These are phyloP conservation scores for Aspergillus sp. DNA, from an alignment of 2,329 filamentous ascomycete genomes.

Conservation along the genomic window DNA sequence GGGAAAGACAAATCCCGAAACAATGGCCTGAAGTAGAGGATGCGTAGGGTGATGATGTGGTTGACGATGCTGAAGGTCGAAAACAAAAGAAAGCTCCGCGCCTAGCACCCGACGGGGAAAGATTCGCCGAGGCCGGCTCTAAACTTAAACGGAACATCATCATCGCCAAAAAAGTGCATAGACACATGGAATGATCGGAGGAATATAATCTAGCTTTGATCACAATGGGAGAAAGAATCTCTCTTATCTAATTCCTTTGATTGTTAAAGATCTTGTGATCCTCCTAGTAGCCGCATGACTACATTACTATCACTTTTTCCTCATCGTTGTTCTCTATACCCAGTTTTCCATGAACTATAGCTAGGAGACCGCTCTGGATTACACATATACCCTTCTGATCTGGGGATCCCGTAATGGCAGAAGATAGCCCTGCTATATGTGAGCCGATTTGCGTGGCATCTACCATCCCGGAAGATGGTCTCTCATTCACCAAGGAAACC, in stretches of 20 bases:
- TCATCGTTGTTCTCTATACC: no score
- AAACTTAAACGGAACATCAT: conserved; percentile 9
- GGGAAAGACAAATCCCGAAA: neutral
- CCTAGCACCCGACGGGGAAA: conserved; percentile 14
- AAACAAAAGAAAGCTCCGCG: conserved; percentile 4
- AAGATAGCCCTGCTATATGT: conserved; percentile 2
- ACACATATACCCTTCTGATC: neutral
- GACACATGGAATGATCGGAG: neutral
- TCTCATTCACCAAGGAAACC: neutral
- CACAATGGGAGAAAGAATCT: no score
- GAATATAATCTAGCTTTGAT: no score
- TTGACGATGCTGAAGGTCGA: neutral
- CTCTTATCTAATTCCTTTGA: no score
- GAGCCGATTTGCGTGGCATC: conserved; percentile 30
- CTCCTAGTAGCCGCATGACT: no score
- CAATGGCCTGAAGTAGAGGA: neutral
- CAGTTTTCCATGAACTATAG: no score
- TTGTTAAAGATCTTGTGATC: no score
- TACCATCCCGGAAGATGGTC: conserved; percentile 6
- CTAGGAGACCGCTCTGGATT: no score
- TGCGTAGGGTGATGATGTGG: no score
- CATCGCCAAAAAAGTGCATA: neutral
- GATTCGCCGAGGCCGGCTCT: conserved; percentile 14
- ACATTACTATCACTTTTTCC: no score
- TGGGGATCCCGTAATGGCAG: conserved; percentile 11